Percentiles rank a stretch among this genome's conserved stretches.
Conservation (phyloP, 495 filamentous ascomycete genomes). For the Neurospora hispaniola region DNA sequence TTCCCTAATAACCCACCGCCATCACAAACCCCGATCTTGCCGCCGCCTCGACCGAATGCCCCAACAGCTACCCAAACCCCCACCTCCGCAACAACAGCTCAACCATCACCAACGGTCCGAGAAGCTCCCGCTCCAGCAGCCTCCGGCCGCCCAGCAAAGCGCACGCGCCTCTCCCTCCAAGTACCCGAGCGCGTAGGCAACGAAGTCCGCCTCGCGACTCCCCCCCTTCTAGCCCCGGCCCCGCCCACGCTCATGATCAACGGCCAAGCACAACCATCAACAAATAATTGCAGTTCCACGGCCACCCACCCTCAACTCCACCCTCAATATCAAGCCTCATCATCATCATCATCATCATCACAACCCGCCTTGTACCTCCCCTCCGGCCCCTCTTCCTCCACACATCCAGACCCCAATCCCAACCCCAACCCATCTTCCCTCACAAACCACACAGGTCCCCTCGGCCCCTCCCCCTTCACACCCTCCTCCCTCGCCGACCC, state of each 20-base stretch:
- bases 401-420: background rate
- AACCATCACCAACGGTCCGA: slow-evolving; percentile 4
- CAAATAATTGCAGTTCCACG: slow-evolving; percentile 1
- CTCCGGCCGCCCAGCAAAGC: slow-evolving; percentile 28
- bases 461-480: slow-evolving; percentile 6
- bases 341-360: background rate
- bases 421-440: background rate
- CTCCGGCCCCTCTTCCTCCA: background rate
- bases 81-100: slow-evolving; percentile 5
- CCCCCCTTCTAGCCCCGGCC: slow-evolving; percentile 31
- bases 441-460: background rate
- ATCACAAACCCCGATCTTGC: slow-evolving; percentile 18
- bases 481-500: slow-evolving; percentile 16
- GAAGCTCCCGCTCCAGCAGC: slow-evolving; percentile 13
- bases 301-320: background rate
- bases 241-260: slow-evolving; percentile 52
- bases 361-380: background rate
- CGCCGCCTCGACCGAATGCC: background rate
- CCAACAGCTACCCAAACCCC: slow-evolving; percentile 9
- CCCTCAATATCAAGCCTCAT: background rate
- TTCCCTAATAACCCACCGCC: slow-evolving; percentile 24
- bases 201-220: slow-evolving; percentile 68
- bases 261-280: slow-evolving; percentile 32
- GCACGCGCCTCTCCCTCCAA: slow-evolving; percentile 61
- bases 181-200: slow-evolving; percentile 67